Base-by-base conservation (phyloP, 139 green algal species). In the Chlamydomonas sp. region DNA sequence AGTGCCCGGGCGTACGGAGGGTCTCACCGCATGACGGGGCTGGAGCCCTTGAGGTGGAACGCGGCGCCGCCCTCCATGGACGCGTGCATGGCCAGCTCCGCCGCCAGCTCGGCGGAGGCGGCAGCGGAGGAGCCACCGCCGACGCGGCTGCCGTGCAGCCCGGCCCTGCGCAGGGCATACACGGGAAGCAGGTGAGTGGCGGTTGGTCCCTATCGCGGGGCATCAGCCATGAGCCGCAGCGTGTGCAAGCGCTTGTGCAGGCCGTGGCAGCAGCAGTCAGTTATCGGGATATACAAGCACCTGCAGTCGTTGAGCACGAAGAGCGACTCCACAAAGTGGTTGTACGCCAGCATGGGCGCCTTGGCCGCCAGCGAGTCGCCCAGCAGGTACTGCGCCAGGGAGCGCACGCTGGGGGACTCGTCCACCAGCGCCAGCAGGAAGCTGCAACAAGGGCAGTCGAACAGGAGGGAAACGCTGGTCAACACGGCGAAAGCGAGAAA, bases 251-350 rank as follows among this genome's bases (percentile, higher is more conserved):
- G 31, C 31, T 49, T 49, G 31, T 49, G 31, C 31, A 49, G 31
- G 31, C 31, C 31, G 31, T 49, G 31, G 31, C 31, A 49, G 9
- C 9, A 12, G 64, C 10, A 10, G 12, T 10, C 64, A 12, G 64
- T 10, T 12, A 10, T 69, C 10, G 9, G 64, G 12, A 10, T 17
- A 12, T 12, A 12, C 64, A 58, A 89, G 88, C 20, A 87, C 92
- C 63, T 91, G 85, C 94, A 97, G 85, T 87, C 94, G 88, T 99
- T 99, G 57, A 99, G 92, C 18, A 97, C 91, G 74, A 97, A 99
- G 64, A 98, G 60, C 2, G 93, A 89, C 93, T 99, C 96, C 10
- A 98, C 89, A 89, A 99, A 99, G 90, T 97, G 94, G 91, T 98
- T 99, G 94, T 99, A 98, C 0, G 95, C 95, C 77, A 99, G 94